Evolutionary conservation across 208 protist genomes (phyloP), one percentile per base, ranked within the genome.

Genomic region (Crithidia brevicula): DNA sequence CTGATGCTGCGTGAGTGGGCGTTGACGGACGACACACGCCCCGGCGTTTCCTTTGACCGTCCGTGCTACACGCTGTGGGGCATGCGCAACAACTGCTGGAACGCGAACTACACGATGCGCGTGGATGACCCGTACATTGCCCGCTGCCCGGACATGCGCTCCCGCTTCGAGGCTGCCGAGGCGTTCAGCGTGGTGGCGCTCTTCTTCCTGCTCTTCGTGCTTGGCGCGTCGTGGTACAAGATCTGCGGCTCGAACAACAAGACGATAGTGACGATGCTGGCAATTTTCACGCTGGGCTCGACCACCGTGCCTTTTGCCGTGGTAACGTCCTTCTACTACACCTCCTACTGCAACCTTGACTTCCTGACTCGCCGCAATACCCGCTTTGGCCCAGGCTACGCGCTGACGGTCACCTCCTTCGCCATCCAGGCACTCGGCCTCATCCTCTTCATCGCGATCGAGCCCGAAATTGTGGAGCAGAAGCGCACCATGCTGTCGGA

Each of bases 51-150:
- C 38, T 53, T 34, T n/a, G 1, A 47, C 23, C 53, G 57, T 47
- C 53, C 63, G 4, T 90, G 82, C 78, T 81, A 77, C 67, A 89
- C 88, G 8, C 74, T 89, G 28, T 90, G 84, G 88, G 84, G 84
- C 49, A 28, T 62, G 51, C 81, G 69, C 40, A 51, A 67, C 59
- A 51, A 68, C 51, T 90, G 88, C 73, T 63, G 57, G 52, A 78
- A 63, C 40, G 64, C 81, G 3, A 53, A 66, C 59, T 90, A 87
- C 71, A 59, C 79, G 58, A 20, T 59, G 58, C 79, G 84, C 43
- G 65, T 89, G 25, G 61, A 66, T 20, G 84, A 85, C 52, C 67
- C 69, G 27, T 5, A 16, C 20, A 74, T 74, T 43, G 4, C 20
- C 4, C 18, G 34, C 16, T 91, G 84, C 78, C 47, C 23, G 40